Conservation (phyloP, 176 grass and related monocot species). For the Typha latifolia region DNA sequence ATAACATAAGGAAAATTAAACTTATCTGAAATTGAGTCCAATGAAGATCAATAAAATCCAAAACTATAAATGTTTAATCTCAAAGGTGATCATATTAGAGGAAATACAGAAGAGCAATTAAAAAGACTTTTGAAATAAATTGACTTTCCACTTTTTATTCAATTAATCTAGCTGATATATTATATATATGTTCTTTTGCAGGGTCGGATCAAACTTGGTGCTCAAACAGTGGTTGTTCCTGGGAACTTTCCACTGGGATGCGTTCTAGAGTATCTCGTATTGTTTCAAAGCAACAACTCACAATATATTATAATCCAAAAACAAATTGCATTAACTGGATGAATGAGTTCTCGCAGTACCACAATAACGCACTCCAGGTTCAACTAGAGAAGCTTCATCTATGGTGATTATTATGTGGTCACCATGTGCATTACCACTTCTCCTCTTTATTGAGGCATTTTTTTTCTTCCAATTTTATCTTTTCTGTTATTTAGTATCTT, state of each 20-base stretch:
- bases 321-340: conserved; percentile 41
- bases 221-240: conserved; percentile 37
- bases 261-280: conserved; percentile 25
- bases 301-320: conserved; percentile 28
- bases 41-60: too few species aligned
- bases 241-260: conserved; percentile 57
- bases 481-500: too few species aligned
- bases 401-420: conserved; percentile 44
- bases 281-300: conserved; percentile 15
- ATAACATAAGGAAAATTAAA: too few species aligned
- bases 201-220: conserved; percentile 39
- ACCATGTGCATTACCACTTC: conserved; percentile 17
- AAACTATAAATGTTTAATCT: too few species aligned
- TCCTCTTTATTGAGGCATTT: conserved; percentile 28
- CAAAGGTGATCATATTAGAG: too few species aligned
- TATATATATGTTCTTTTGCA: conserved; percentile 7
- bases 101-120: too few species aligned
- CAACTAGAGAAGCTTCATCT: conserved; percentile 26
- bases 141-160: too few species aligned
- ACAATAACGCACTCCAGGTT: conserved; percentile 36
- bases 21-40: too few species aligned
- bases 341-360: conserved; percentile 38
- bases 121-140: too few species aligned
- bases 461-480: too few species aligned
- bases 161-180: too few species aligned